These are phyloP conservation scores for Solanum piurae DNA, from an alignment of 257 asterid species.

Conservation along the genomic window DNA sequence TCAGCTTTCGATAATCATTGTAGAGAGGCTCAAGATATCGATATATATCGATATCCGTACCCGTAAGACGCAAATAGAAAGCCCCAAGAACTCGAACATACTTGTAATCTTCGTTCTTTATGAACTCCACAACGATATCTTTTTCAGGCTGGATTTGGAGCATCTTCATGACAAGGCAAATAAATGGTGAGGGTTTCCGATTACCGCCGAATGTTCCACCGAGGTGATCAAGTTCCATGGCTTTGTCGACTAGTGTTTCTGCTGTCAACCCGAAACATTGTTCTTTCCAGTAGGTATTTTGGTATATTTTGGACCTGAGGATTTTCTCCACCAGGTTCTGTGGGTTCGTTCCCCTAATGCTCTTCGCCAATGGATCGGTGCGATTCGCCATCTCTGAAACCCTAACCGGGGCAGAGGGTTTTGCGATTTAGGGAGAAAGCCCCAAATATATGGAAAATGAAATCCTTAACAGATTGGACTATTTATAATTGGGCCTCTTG, in stretches of 20 bases:
- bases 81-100: conserved; percentile 91
- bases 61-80: conserved; percentile 86
- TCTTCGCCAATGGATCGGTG: conserved; percentile 82
- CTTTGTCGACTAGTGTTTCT: conserved; percentile 95
- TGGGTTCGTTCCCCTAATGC: conserved; percentile 88
- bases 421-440: background rate
- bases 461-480: background rate
- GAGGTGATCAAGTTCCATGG: conserved; percentile 94
- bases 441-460: background rate
- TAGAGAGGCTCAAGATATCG: conserved; percentile 86
- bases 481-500: background rate
- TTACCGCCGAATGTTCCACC: conserved; percentile 84
- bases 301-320: conserved; percentile 75
- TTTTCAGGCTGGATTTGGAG: conserved; percentile 98
- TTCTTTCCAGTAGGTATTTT: conserved; percentile 84
- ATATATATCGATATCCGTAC: conserved; percentile 77
- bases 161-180: conserved; percentile 88
- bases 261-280: conserved; percentile 95
- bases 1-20: conserved; percentile 88
- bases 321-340: conserved; percentile 91
- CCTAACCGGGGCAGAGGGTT: background rate
- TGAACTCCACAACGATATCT: conserved; percentile 92
- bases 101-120: conserved; percentile 90
- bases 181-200: conserved; percentile 79
- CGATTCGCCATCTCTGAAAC: conserved; percentile 64